phyloP scores from a whole-genome alignment of 2,329 filamentous ascomycete species.

The Paraphoma chrysanthemicola region DNA sequence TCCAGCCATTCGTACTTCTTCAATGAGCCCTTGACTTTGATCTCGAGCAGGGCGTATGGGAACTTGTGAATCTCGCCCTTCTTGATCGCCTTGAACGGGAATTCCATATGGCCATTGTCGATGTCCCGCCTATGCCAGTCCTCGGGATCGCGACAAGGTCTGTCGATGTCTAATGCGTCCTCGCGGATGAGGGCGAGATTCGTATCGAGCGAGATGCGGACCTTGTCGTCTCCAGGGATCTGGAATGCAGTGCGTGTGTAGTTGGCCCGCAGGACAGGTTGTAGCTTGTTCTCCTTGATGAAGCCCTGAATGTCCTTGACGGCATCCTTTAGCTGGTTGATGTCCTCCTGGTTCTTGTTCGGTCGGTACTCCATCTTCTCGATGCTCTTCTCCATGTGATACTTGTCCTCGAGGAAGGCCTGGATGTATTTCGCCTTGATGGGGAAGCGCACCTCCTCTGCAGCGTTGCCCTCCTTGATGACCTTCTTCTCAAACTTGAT shows the following conservation, averaged over 20 bases:
- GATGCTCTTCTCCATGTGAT: slow-evolving; percentile 89
- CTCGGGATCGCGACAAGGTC: slow-evolving; percentile 86
- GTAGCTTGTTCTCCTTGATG: slow-evolving; percentile 76
- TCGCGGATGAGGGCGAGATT: slow-evolving; percentile 85
- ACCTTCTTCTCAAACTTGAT: slow-evolving; percentile 91
- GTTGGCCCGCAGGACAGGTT: slow-evolving; percentile 88
- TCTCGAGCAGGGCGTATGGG: slow-evolving; percentile 88
- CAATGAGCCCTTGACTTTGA: slow-evolving; percentile 73
- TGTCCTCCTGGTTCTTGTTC: slow-evolving; percentile 69
- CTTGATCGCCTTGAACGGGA: slow-evolving; percentile 85
- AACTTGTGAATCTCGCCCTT: slow-evolving; percentile 92
- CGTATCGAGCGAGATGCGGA: slow-evolving; percentile 92
- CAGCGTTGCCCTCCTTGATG: slow-evolving; percentile 76
- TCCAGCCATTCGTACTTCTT: slow-evolving; percentile 86
- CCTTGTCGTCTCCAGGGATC: slow-evolving; percentile 87
- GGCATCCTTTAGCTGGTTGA: slow-evolving; percentile 73
- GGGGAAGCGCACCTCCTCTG: slow-evolving; percentile 78
- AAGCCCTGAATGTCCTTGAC: slow-evolving; percentile 81
- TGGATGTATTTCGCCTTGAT: slow-evolving; percentile 96
- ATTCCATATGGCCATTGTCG: slow-evolving; percentile 80
- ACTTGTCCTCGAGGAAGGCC: slow-evolving; percentile 83
- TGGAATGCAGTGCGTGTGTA: slow-evolving; percentile 96
- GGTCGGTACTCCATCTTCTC: slow-evolving; percentile 82
- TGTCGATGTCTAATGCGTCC: slow-evolving; percentile 75
- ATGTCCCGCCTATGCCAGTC: slow-evolving; percentile 94